Evolutionary conservation across 2,329 filamentous ascomycete species (phyloP).

Genomic region (Epichloe scottii): DNA sequence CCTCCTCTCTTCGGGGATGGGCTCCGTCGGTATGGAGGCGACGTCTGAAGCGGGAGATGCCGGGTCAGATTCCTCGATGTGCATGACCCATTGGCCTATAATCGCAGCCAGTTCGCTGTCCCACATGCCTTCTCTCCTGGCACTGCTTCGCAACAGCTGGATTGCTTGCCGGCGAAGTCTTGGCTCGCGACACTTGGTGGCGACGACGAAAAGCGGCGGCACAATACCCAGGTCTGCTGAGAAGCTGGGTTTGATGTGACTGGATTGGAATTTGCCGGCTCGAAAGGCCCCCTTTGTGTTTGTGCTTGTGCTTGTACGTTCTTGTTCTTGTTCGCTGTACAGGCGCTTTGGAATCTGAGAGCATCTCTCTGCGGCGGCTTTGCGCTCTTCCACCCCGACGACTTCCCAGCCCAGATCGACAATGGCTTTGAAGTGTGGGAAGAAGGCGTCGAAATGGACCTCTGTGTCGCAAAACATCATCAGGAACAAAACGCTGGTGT

Average conservation of each 20-base stretch:
- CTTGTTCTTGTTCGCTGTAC: conserved; percentile 19
- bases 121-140: conserved; percentile 57
- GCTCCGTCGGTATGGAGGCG: conserved; percentile 6
- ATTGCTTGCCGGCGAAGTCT: conserved; percentile 46
- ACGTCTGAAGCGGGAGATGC: neutral
- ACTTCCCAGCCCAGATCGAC: conserved; percentile 46
- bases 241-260: conserved; percentile 48
- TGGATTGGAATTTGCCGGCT: conserved; percentile 30
- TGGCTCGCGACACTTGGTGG: conserved; percentile 51
- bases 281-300: conserved; percentile 23
- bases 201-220: conserved; percentile 52
- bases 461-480: conserved; percentile 50
- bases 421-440: conserved; percentile 38
- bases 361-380: conserved; percentile 33
- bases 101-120: conserved; percentile 47
- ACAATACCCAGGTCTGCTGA: conserved; percentile 53
- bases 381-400: conserved; percentile 43
- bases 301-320: neutral
- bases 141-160: conserved; percentile 44
- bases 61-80: conserved; percentile 37
- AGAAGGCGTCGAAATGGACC: conserved; percentile 43
- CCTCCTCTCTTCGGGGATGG: conserved; percentile 39
- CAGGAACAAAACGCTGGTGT: conserved; percentile 42
- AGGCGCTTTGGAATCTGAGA: conserved; percentile 30
- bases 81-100: conserved; percentile 42